Evolutionary conservation across 2,329 filamentous ascomycete species (phyloP).

Genomic region (Penicillium fuscoglaucum): DNA sequence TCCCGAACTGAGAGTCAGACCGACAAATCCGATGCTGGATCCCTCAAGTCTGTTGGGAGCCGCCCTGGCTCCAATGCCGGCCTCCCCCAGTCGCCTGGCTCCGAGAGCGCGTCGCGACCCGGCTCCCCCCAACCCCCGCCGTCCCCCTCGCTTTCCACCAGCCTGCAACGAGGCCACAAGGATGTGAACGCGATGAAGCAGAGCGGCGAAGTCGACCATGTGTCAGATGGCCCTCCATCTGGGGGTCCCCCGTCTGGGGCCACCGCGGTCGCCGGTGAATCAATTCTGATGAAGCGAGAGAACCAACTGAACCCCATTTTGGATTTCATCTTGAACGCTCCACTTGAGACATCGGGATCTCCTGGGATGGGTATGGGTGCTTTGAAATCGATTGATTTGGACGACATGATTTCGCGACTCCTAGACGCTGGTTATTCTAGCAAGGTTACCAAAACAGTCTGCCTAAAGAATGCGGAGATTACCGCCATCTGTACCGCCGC

Average conservation of each 20-base stretch:
- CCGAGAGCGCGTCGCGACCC: slow-evolving; percentile 49
- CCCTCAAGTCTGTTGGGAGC: slow-evolving; percentile 70
- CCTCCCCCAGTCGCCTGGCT: slow-evolving; percentile 36
- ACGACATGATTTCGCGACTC: slow-evolving; percentile 94
- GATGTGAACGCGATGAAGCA: slow-evolving; percentile 79
- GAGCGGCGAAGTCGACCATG: slow-evolving; percentile 87
- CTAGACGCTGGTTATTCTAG: slow-evolving; percentile 93
- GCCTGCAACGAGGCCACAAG: slow-evolving; percentile 70
- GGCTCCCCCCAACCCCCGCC: slow-evolving; percentile 66
- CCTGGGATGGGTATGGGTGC: slow-evolving; percentile 79
- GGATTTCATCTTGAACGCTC: slow-evolving; percentile 49
- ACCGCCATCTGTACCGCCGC: slow-evolving; percentile 87
- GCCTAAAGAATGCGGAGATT: slow-evolving; percentile 96
- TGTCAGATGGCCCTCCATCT: slow-evolving; percentile 84
- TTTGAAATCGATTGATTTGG: slow-evolving; percentile 87
- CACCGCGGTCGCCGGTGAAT: slow-evolving; percentile 74
- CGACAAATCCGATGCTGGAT: slow-evolving; percentile 71
- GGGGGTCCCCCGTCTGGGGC: slow-evolving; percentile 58
- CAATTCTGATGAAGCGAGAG: slow-evolving; percentile 82
- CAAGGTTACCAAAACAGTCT: slow-evolving; percentile 97
- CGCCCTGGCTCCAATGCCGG: slow-evolving; percentile 33
- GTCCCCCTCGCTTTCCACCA: slow-evolving; percentile 80
- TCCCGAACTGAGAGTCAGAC: slow-evolving; percentile 58
- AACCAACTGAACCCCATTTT: slow-evolving; percentile 68
- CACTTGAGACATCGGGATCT: slow-evolving; percentile 47